phyloP scores from a whole-genome alignment of 164 flowering plant genomes.

The Nymphaea colorata region DNA sequence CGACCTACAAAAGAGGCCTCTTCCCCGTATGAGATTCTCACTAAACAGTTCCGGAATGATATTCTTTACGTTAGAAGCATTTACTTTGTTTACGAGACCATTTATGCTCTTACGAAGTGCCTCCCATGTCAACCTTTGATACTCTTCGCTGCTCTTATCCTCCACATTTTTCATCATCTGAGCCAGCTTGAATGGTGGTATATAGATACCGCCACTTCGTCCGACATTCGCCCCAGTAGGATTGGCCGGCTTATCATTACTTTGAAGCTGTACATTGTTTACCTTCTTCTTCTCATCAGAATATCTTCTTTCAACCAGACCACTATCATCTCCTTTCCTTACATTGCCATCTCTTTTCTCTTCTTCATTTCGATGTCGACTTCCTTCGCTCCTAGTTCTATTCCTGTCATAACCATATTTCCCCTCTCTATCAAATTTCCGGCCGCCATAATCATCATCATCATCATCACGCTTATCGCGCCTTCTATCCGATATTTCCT shows the following conservation, averaged over 20 bases:
- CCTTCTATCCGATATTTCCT: constrained; percentile 10
- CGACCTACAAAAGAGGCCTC: constrained; percentile 88
- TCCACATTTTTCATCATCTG: constrained; percentile 77
- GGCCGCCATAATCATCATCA: background rate
- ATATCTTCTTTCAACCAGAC: background rate
- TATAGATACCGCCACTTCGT: constrained; percentile 83
- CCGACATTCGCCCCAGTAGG: constrained; percentile 26
- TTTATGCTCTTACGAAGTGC: constrained; percentile 91
- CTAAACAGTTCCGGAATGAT: constrained; percentile 82
- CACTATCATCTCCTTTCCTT: background rate
- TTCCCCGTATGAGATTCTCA: constrained; percentile 81
- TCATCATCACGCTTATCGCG: background rate
- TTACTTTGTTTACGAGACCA: constrained; percentile 92
- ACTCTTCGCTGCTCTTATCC: constrained; percentile 75
- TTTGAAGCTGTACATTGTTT: constrained; percentile 9
- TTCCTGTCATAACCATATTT: background rate
- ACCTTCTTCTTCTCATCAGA: constrained; percentile 4
- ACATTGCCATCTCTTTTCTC: constrained; percentile 10
- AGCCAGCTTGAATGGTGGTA: constrained; percentile 87
- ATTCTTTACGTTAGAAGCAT: constrained; percentile 77
- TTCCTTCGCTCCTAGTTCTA: background rate
- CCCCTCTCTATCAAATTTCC: background rate
- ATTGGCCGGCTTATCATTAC: constrained; percentile 3
- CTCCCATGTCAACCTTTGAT: constrained; percentile 94
- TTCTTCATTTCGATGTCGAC: constrained; percentile 1